phyloP scores from a whole-genome alignment of 2,329 filamentous ascomycete genomes.

The Microdochium nivale region DNA sequence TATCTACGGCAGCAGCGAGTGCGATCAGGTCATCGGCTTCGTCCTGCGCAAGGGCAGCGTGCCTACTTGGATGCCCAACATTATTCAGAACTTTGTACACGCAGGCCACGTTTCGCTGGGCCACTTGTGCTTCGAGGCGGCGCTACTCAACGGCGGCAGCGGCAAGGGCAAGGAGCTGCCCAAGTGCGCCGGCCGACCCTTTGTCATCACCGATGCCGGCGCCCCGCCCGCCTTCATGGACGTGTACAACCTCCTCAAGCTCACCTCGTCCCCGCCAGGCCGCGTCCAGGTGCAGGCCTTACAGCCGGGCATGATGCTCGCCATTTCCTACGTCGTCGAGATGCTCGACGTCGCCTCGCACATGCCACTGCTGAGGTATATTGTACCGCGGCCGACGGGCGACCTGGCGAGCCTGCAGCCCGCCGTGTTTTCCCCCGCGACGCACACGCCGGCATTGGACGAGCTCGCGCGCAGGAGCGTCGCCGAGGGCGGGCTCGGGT shows the following conservation, averaged over 20 bases:
- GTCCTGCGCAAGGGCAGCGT: conserved; percentile 8
- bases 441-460: conserved; percentile 17
- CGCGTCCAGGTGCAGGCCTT: conserved; percentile 15
- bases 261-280: conserved; percentile 26
- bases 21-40: conserved; percentile 33
- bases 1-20: conserved; percentile 38
- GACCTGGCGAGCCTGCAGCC: conserved; percentile 29
- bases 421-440: conserved; percentile 26
- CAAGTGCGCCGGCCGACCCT: conserved; percentile 22
- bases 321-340: conserved; percentile 27
- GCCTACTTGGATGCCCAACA: conserved; percentile 22
- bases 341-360: conserved; percentile 16
- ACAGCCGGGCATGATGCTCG: conserved; percentile 22
- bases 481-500: conserved; percentile 25
- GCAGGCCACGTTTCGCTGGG: conserved; percentile 31
- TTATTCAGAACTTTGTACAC: conserved; percentile 32
- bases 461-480: conserved; percentile 14
- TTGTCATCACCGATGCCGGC: conserved; percentile 32
- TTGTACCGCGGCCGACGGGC: conserved; percentile 22
- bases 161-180: background rate
- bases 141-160: conserved; percentile 20
- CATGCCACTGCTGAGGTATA: background rate
- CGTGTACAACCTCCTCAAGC: conserved; percentile 23
- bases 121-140: conserved; percentile 30
- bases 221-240: conserved; percentile 28